Conservation (phyloP, 495 filamentous ascomycete genomes). For the Lepidopterella palustris region DNA sequence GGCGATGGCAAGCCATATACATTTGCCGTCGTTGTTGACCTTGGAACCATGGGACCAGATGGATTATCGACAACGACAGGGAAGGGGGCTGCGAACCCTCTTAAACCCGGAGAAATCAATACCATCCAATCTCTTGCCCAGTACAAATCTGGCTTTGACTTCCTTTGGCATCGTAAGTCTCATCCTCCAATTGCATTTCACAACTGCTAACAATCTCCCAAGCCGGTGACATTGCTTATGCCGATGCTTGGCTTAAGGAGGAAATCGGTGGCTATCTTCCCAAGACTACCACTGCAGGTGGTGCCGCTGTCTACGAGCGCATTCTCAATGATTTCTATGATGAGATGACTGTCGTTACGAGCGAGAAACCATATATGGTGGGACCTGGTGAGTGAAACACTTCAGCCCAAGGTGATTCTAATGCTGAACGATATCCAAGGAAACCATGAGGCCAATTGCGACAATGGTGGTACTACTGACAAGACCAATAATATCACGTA, state of each 20-base stretch:
- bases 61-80: slow-evolving; percentile 27
- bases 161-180: slow-evolving; percentile 32
- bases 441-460: slow-evolving; percentile 52
- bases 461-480: slow-evolving; percentile 23
- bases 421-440: neutral
- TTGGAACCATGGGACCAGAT: slow-evolving; percentile 42
- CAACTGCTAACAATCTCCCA: neutral
- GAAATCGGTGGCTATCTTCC: slow-evolving; percentile 37
- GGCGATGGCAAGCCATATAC: slow-evolving; percentile 45
- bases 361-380: slow-evolving; percentile 48
- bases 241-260: slow-evolving; percentile 49
- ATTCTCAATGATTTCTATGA: slow-evolving; percentile 53
- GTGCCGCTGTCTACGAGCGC: slow-evolving; percentile 43
- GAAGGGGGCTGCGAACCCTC: slow-evolving; percentile 23
- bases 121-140: slow-evolving; percentile 36
- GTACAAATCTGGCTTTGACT: slow-evolving; percentile 29
- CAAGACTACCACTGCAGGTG: slow-evolving; percentile 30
- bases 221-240: slow-evolving; percentile 46
- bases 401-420: too few species aligned
- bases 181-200: neutral
- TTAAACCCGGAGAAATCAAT: slow-evolving; percentile 34
- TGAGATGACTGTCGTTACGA: slow-evolving; percentile 43
- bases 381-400: slow-evolving; percentile 38
- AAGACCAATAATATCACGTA: slow-evolving; percentile 5
- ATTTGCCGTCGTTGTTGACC: slow-evolving; percentile 47